phyloP scores from a whole-genome alignment of 225 moss, liverwort and hornwort genomes.

The Thuidium tamariscinum region DNA sequence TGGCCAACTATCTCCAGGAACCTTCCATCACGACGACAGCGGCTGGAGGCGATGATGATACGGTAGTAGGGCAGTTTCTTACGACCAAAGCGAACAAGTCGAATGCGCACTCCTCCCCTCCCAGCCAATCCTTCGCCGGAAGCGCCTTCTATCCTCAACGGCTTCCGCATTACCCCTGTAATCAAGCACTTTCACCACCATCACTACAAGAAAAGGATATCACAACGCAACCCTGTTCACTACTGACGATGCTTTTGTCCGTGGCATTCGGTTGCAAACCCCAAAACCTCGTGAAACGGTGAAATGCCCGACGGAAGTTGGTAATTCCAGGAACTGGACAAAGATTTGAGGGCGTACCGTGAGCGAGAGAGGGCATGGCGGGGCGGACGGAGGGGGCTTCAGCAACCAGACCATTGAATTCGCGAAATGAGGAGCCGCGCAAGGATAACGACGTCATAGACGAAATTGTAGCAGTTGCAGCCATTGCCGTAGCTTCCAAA shows the following conservation, averaged over 20 bases:
- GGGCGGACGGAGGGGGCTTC: slow-evolving; percentile 5
- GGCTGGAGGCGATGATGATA: slow-evolving; percentile 63
- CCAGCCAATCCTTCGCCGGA: slow-evolving; percentile 19
- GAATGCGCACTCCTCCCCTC: slow-evolving; percentile 52
- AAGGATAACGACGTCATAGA: slow-evolving; percentile 41
- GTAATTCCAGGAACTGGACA: background rate
- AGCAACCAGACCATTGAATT: slow-evolving; percentile 41
- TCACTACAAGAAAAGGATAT: background rate
- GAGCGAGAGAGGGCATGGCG: slow-evolving; percentile 7
- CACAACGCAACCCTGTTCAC: background rate
- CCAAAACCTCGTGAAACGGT: background rate
- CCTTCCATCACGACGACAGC: slow-evolving; percentile 68
- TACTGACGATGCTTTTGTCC: background rate
- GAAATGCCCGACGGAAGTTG: background rate
- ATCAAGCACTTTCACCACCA: background rate
- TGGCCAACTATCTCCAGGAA: slow-evolving; percentile 80
- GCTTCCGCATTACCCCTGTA: slow-evolving; percentile 8
- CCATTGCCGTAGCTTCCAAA: background rate
- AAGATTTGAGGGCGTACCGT: background rate
- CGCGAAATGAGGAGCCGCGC: slow-evolving; percentile 27
- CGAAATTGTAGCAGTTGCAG: slow-evolving; percentile 8
- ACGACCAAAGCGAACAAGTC: slow-evolving; percentile 67
- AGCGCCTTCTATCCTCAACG: slow-evolving; percentile 14
- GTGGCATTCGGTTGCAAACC: background rate
- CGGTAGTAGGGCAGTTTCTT: slow-evolving; percentile 80